These are phyloP conservation scores for Russula brevipes DNA, from an alignment of 768 basidiomycete genomes.

Conservation along the genomic window DNA sequence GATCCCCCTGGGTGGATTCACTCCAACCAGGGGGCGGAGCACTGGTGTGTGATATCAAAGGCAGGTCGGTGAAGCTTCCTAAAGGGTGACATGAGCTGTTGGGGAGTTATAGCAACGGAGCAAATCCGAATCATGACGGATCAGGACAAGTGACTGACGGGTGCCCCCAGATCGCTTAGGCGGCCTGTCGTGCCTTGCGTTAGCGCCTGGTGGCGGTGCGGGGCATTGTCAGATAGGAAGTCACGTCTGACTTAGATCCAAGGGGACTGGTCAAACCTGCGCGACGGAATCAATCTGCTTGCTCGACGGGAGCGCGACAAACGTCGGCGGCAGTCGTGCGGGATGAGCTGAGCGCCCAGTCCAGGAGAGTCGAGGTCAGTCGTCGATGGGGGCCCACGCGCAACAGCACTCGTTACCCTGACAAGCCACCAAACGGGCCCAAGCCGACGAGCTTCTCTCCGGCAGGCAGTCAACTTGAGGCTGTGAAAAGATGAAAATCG, in stretches of 20 bases:
- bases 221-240: background rate
- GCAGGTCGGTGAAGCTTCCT: slow-evolving; percentile 3
- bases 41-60: background rate
- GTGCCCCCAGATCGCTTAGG: background rate
- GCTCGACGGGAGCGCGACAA: background rate
- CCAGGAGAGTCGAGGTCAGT: too few relatives aligned
- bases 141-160: background rate
- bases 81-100: slow-evolving; percentile 6
- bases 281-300: background rate
- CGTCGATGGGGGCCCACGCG: background rate
- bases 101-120: slow-evolving; percentile 22
- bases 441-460: slow-evolving; percentile 1
- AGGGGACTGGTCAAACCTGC: background rate
- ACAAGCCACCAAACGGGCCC: slow-evolving; percentile 7
- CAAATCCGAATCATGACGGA: slow-evolving; percentile 8
- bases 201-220: slow-evolving; percentile 21
- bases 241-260: background rate
- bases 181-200: background rate
- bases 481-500: background rate
- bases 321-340: too few relatives aligned
- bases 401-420: slow-evolving; percentile 12
- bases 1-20: slow-evolving; percentile 9
- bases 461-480: background rate
- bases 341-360: too few relatives aligned
- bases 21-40: background rate